phyloP scores from a whole-genome alignment of 768 basidiomycete species.

The Termitomyces sp. region DNA sequence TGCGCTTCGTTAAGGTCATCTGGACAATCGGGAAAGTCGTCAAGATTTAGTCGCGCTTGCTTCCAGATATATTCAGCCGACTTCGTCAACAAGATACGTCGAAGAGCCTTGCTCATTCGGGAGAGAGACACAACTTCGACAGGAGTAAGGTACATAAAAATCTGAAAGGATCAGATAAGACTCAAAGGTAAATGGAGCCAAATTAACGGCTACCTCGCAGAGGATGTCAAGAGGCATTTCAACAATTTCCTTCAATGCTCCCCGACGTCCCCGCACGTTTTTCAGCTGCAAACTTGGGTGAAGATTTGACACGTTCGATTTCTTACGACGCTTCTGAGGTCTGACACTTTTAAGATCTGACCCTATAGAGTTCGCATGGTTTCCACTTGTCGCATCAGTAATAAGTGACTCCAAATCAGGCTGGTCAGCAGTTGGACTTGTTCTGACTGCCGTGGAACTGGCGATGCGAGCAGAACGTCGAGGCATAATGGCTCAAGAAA shows the following conservation, averaged over 20 bases:
- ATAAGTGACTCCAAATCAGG: neutral
- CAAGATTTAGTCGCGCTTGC: conserved; percentile 2
- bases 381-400: no score
- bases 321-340: neutral
- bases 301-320: neutral
- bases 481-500: no score
- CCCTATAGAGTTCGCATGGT: neutral
- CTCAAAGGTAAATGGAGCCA: no score
- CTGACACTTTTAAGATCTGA: neutral
- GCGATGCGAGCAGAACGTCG: no score
- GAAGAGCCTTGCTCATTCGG: conserved; percentile 27
- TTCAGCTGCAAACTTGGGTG: neutral
- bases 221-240: conserved; percentile 27
- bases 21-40: conserved; percentile 8
- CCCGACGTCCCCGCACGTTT: conserved; percentile 8
- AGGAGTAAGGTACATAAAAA: no score
- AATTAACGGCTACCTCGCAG: conserved; percentile 16
- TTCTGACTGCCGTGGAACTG: no score
- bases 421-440: neutral
- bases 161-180: conserved; percentile 16
- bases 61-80: conserved; percentile 3
- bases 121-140: conserved; percentile 31
- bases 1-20: no score
- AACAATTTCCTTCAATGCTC: no score
- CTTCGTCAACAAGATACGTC: conserved; percentile 17